Percentiles rank a stretch among this genome's conserved stretches.
phyloP scores from a whole-genome alignment of 1,284 basidiomycete genomes.

The Ustilago hordei region DNA sequence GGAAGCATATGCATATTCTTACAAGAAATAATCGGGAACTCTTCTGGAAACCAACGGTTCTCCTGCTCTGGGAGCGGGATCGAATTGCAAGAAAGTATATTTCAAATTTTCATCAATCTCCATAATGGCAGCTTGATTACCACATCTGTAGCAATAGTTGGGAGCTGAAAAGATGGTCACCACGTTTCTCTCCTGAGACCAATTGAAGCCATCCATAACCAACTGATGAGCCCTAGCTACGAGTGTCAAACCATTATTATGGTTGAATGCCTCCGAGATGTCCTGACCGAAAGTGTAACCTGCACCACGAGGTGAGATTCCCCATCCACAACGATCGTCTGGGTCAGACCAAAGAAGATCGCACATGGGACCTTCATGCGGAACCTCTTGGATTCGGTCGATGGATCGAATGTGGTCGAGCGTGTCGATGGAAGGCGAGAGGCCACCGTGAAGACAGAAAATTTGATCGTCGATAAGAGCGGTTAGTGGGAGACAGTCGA shows the following conservation, averaged over 20 bases:
- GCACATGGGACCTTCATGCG: conserved; percentile 99
- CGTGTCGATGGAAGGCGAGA: conserved; percentile 98
- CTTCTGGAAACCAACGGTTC: conserved; percentile 97
- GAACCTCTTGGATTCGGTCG: conserved; percentile 98
- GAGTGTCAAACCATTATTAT: conserved; percentile 97
- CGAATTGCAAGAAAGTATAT: conserved; percentile 98
- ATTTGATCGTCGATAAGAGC: conserved; percentile 97
- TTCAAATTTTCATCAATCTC: conserved; percentile 99
- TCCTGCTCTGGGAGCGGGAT: conserved; percentile 96
- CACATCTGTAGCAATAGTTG: conserved; percentile 90
- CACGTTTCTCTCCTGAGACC: conserved; percentile 99
- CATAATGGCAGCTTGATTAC: conserved; percentile 99
- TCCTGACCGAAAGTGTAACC: conserved; percentile 99
- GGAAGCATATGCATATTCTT: conserved; percentile 15
- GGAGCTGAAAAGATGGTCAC: conserved; percentile 99
- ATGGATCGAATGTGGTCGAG: conserved; percentile 98
- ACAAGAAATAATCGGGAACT: conserved; percentile 81
- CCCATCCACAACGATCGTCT: conserved; percentile 99
- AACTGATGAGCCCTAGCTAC: conserved; percentile 75
- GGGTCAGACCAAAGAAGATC: conserved; percentile 99
- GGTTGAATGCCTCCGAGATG: conserved; percentile 97
- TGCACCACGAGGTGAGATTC: conserved; percentile 97
- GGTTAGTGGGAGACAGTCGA: conserved; percentile 96
- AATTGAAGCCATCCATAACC: conserved; percentile 98
- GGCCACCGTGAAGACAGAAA: conserved; percentile 98